Evolutionary conservation across 805 yeast genomes (phyloP).

Genomic region (Barnettozyma populi): DNA sequence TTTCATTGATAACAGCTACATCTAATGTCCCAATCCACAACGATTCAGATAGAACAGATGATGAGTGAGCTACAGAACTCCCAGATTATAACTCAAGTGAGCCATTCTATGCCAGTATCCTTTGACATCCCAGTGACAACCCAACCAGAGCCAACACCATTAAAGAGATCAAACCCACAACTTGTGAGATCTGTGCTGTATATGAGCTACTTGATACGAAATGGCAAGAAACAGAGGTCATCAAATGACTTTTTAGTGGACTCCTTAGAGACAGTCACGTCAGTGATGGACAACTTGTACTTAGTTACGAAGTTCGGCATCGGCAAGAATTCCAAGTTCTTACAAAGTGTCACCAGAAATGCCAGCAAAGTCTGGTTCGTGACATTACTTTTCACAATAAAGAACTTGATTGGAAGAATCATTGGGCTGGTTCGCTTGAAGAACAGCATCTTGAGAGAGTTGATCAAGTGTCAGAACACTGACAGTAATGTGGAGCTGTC

Average conservation of each 20-base stretch:
- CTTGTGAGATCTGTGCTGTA: constrained; percentile 12
- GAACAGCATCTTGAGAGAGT: constrained; percentile 4
- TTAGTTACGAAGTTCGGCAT: constrained; percentile 14
- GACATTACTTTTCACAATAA: constrained; percentile 13
- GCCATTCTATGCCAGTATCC: background rate
- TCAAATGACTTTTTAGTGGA: constrained; percentile 10
- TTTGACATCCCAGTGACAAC: constrained; percentile 4
- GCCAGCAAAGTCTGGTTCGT: constrained; percentile 19
- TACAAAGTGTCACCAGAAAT: constrained; percentile 4
- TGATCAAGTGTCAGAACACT: constrained; percentile 5
- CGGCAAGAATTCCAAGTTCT: constrained; percentile 9
- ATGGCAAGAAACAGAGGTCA: constrained; percentile 2
- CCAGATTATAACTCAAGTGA: background rate
- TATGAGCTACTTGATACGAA: constrained; percentile 12
- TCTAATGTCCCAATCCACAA: constrained; percentile 7
- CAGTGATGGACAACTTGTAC: constrained; percentile 17
- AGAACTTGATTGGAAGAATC: constrained; percentile 7
- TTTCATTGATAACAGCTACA: background rate
- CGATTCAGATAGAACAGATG: constrained; percentile 8
- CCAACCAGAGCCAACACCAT: background rate
- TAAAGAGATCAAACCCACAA: constrained; percentile 8
- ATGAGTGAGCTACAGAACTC: constrained; percentile 5
- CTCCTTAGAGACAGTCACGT: constrained; percentile 13
- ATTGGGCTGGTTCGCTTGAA: constrained; percentile 5
- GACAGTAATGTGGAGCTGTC: constrained; percentile 3